Conservation (phyloP, 768 basidiomycete species). For the Postia placenta region DNA sequence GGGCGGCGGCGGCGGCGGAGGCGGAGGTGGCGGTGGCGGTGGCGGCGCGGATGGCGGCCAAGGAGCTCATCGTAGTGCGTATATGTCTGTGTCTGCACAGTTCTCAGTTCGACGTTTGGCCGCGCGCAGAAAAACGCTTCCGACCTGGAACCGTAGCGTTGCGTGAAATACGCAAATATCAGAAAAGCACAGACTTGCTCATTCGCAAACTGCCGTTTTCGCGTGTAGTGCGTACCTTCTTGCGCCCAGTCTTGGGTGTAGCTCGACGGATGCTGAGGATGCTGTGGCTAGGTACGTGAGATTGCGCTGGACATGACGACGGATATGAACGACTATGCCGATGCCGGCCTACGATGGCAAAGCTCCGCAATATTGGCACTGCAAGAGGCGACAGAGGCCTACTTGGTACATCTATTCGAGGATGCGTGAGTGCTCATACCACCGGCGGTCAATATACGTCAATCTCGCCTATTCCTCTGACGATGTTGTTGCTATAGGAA, state of each 20-base stretch:
- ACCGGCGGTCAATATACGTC: background rate
- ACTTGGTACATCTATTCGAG: conserved; percentile 92
- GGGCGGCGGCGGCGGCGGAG: conserved; percentile 13
- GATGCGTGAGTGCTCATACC: conserved; percentile 81
- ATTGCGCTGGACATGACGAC: conserved; percentile 89
- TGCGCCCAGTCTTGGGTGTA: background rate
- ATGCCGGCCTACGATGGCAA: conserved; percentile 83
- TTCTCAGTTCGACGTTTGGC: conserved; percentile 5
- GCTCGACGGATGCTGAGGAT: background rate
- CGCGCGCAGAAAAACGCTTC: conserved; percentile 47
- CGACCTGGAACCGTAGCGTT: conserved; percentile 88
- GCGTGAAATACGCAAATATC: conserved; percentile 90
- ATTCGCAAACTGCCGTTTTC: conserved; percentile 88
- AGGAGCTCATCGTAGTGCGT: conserved; percentile 18
- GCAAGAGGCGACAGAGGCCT: conserved; percentile 96
- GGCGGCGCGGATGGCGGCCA: background rate
- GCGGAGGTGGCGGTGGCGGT: conserved; percentile 10
- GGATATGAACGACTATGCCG: conserved; percentile 55
- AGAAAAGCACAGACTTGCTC: conserved; percentile 87
- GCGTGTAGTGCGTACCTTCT: conserved; percentile 61
- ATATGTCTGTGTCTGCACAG: conserved; percentile 5
- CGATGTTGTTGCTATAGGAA: conserved; percentile 53
- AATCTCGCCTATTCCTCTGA: background rate
- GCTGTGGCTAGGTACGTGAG: conserved; percentile 73
- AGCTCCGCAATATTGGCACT: conserved; percentile 88